phyloP scores from a whole-genome alignment of 2,329 filamentous ascomycete genomes.

The Sclerotinia minor region DNA sequence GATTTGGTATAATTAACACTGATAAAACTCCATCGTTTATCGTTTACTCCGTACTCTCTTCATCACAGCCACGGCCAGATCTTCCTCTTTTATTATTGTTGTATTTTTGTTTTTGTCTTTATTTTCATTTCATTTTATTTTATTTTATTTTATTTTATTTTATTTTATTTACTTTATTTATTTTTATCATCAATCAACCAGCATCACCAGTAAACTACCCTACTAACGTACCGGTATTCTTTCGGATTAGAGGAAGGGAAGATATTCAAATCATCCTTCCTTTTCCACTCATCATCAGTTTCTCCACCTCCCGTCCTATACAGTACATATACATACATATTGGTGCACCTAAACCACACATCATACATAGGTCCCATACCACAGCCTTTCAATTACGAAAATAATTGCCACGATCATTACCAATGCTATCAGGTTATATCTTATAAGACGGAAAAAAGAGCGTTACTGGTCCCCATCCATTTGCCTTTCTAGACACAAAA shows the following conservation, averaged over 20 bases:
- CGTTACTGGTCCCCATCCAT: not conserved
- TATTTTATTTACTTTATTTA: too few relatives aligned
- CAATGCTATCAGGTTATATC: not conserved
- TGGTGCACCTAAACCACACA: constrained; percentile 6
- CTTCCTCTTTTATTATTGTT: not conserved
- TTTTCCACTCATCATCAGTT: not conserved
- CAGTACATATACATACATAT: constrained; percentile 1
- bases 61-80: constrained; percentile 9
- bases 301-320: not conserved
- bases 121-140: too few relatives aligned
- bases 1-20: not conserved
- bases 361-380: constrained; percentile 8
- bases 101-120: not conserved
- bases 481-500: not conserved
- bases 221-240: not conserved
- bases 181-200: not conserved
- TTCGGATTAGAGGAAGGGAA: not conserved
- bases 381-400: constrained; percentile 13
- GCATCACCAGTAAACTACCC: not conserved
- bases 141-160: too few relatives aligned
- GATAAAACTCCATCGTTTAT: not conserved
- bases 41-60: not conserved
- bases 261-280: not conserved
- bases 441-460: constrained; percentile 11
- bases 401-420: constrained; percentile 1